Evolutionary conservation across 345 rosid genomes (phyloP), one percentile per base, ranked within the genome.

Genomic region (Erysimum cheiranthoides): DNA sequence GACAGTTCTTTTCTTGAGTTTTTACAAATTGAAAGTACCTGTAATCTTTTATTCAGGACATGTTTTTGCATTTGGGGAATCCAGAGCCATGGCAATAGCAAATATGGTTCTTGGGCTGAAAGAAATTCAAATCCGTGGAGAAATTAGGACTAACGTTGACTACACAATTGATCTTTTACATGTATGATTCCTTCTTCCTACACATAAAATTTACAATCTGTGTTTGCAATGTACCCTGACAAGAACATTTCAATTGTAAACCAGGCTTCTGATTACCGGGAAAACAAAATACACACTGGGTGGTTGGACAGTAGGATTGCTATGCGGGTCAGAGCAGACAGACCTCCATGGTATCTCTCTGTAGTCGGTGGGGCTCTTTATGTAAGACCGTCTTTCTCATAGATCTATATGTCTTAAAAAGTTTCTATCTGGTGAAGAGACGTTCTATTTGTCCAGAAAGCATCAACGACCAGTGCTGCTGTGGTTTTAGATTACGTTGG

Each of bases 291-390:
- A 52, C 99, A 95, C 83, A 92, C 99, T 9, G 98, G 98, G 71
- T 95, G 99, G 99, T 81, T 95, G 89, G 98, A 95, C 64, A 90
- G 98, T 84, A 90, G 98, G 82, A 95, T 95, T 82, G 97, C 98
- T 7, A 92, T 95, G 99, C 90, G 98, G 68, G 99, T 95, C 73
- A 90, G 98, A 85, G 96, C 98, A 32, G 99, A 92, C 81, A 86
- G 99, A 82, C 99, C 97, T 51, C 92, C 97, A 5, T 95, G 99
- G 99, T 92, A 95, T 87, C 95, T 95, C 74, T 95, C 99, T 53
- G 97, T 95, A 75, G 96, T 95, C 63, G 97, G 97, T 65, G 99
- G 99, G 71, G 90, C 97, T 53, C 82, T 95, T 21, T 92, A 86
- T 70, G 99, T 95, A 89, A 86, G 96, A 52, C 45, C 61, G 68